A percentile compares a stretch with the other conserved stretches of the same genome.
phyloP scores from a whole-genome alignment of 2,329 filamentous ascomycete genomes.

The Keithomyces neogunnii region DNA sequence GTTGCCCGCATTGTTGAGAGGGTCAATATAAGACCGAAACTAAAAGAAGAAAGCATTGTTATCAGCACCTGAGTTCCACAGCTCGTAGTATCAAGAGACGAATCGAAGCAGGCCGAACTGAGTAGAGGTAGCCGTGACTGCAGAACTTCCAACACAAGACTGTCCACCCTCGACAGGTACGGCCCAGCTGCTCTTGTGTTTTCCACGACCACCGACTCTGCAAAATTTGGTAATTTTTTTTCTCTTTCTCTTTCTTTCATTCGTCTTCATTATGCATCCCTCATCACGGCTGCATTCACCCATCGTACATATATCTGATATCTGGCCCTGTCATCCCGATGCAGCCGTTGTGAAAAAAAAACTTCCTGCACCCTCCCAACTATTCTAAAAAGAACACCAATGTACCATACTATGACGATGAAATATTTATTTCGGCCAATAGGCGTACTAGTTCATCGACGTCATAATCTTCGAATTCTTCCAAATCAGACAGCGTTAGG shows the following conservation, averaged over 20 bases:
- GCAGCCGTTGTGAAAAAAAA: background rate
- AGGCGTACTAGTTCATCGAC: conserved; percentile 17
- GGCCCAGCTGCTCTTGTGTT: background rate
- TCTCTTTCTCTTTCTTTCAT: background rate
- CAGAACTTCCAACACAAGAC: conserved; percentile 1
- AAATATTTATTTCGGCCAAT: conserved; percentile 13
- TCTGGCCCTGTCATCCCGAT: background rate
- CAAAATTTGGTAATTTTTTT: background rate
- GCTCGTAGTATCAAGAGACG: conserved; percentile 8
- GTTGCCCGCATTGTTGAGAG: conserved; percentile 36
- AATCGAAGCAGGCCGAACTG: conserved; percentile 7
- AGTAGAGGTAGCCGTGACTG: conserved; percentile 6
- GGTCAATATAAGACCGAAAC: conserved; percentile 53
- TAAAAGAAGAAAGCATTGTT: conserved; percentile 17
- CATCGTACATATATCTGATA: conserved; percentile 2
- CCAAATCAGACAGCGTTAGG: conserved; percentile 14
- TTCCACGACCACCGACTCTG: background rate
- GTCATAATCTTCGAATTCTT: conserved; percentile 20
- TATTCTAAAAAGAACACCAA: background rate
- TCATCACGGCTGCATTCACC: background rate
- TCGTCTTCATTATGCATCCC: conserved; percentile 1
- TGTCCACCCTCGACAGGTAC: background rate
- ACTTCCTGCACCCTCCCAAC: conserved; percentile 1
- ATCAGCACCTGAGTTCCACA: conserved; percentile 11
- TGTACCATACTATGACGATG: conserved; percentile 2